These are phyloP conservation scores for Monilinia fructicola DNA, from an alignment of 2,329 filamentous ascomycete species.

Conservation along the genomic window DNA sequence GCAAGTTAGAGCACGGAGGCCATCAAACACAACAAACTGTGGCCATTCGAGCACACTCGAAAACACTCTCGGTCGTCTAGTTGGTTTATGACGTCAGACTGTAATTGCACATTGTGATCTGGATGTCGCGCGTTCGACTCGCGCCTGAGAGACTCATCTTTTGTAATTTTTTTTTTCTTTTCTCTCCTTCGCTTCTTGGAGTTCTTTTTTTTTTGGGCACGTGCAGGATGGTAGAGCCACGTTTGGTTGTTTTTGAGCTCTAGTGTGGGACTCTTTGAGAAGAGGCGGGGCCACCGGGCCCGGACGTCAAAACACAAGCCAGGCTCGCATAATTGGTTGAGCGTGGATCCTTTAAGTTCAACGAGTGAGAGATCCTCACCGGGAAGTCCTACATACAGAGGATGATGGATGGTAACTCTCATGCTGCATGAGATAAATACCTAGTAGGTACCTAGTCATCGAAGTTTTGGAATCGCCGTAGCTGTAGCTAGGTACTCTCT, in stretches of 20 bases:
- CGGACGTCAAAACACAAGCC: background rate
- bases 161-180: background rate
- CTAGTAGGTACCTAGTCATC: too few relatives aligned
- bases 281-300: background rate
- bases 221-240: too few relatives aligned
- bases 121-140: conserved; percentile 19
- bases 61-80: conserved; percentile 19
- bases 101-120: conserved; percentile 2
- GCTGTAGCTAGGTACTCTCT: background rate
- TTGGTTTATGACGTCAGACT: conserved; percentile 23
- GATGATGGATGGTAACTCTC: background rate
- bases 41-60: conserved; percentile 12
- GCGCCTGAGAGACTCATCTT: background rate
- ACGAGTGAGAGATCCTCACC: background rate
- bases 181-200: background rate
- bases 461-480: background rate
- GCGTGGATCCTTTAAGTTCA: background rate
- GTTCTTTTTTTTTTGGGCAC: too few relatives aligned
- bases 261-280: background rate
- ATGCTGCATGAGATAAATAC: too few relatives aligned
- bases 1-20: accelerated
- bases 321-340: background rate
- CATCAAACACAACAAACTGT: conserved; percentile 22
- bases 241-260: background rate
- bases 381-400: background rate